Evolutionary conservation across 768 basidiomycete genomes (phyloP), one percentile per base, ranked within the genome.

Genomic region (Gymnopilus junonius): DNA sequence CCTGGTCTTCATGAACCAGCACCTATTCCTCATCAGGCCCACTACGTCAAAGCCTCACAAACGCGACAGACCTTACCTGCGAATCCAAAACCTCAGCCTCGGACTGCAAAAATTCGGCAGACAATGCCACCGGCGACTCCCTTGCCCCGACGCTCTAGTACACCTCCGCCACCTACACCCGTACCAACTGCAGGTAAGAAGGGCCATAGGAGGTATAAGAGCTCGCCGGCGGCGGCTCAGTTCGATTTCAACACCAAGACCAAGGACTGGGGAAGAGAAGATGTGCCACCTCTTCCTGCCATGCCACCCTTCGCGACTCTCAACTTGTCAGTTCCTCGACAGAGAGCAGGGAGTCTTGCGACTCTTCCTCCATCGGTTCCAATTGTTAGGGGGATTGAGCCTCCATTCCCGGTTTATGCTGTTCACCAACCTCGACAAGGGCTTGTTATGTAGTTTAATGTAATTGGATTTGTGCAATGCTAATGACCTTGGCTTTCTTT

Each of bases 141-240:
- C 23, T 32, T 34, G 20, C 45, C 43, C 5, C 61, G 25, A 17
- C 54, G 61, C 14, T 51, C 61, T 2, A 55, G 25, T 10, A 45
- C 55, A 1, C n/a, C n/a, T n/a, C 61, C 58, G 17, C 43, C 53
- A 15, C 25, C 51, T 11, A 42, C 58, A 1, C 23, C 15, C 11
- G 27, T 55, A 11, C 53, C 51, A 15, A 42, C 23, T 15, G 15
- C 48, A 0, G 17, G 48, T 4, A 58, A 42, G 53, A 64, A 59
- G 34, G 58, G 58, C 29, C 63, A 64, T 34, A 59, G 45, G 42
- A 48, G 63, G 20, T 64, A 64, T 25, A 58, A 64, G 51, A 64
- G 63, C 51, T 64, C 63, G 4, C 63, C 63, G 12, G 63, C 63
- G 3, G 63, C 59, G 10, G 12, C 58, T n/a, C 10, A 64, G 39